These are phyloP conservation scores for Heteromeles arbutifolia DNA, from an alignment of 306 rosid genomes.

Conservation along the genomic window DNA sequence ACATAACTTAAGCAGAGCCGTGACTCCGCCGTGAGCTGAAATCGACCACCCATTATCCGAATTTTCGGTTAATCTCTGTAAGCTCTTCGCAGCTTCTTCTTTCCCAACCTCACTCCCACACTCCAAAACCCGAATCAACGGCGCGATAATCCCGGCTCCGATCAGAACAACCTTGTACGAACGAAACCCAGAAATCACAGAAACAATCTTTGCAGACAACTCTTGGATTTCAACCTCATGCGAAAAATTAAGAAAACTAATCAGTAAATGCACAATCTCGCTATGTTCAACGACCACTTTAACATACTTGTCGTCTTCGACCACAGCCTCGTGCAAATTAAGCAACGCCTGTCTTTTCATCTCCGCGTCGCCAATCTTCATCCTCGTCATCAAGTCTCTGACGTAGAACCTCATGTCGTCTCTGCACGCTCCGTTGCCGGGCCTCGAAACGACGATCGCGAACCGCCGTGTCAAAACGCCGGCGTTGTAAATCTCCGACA, in stretches of 20 bases:
- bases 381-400: slow-evolving; percentile 62
- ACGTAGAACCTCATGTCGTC: slow-evolving; percentile 83
- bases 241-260: slow-evolving; percentile 45
- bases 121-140: slow-evolving; percentile 68
- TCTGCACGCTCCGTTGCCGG: slow-evolving; percentile 57
- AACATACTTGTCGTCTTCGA: slow-evolving; percentile 68
- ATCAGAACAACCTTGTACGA: slow-evolving; percentile 41
- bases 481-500: slow-evolving; percentile 44
- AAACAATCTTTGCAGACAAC: slow-evolving; percentile 46
- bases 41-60: slow-evolving; percentile 84
- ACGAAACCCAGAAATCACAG: slow-evolving; percentile 49
- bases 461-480: slow-evolving; percentile 41
- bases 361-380: slow-evolving; percentile 64
- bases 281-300: slow-evolving; percentile 46
- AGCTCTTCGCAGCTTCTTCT: slow-evolving; percentile 43
- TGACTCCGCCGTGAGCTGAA: slow-evolving; percentile 87
- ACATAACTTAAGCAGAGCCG: slow-evolving; percentile 62
- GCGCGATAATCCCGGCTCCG: slow-evolving; percentile 53
- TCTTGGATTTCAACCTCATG: slow-evolving; percentile 54
- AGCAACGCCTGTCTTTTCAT: slow-evolving; percentile 64
- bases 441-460: slow-evolving; percentile 69
- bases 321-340: slow-evolving; percentile 38
- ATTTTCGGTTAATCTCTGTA: slow-evolving; percentile 66
- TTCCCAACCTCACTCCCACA: slow-evolving; percentile 51
- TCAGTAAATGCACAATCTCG: slow-evolving; percentile 44